Conservation (phyloP, 768 basidiomycete species). For the Floccularia luteovirens region DNA sequence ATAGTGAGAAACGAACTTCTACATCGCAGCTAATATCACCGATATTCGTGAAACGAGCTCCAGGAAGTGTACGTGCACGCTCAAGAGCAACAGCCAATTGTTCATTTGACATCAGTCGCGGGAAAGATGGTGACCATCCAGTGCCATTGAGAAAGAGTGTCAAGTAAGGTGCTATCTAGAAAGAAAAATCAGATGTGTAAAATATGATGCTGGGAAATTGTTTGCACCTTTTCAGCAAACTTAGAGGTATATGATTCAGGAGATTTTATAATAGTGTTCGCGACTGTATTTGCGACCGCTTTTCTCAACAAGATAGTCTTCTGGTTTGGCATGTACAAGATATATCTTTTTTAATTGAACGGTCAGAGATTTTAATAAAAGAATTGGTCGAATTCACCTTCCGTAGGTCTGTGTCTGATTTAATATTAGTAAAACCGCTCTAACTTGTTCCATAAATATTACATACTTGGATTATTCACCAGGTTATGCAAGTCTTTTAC, state of each 20-base stretch:
- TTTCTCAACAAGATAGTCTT: slow-evolving; percentile 59
- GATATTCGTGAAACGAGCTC: slow-evolving; percentile 58
- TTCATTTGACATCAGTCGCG: slow-evolving; percentile 67
- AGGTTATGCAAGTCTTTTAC: slow-evolving; percentile 52
- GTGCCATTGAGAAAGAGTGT: slow-evolving; percentile 82
- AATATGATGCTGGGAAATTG: slow-evolving; percentile 1
- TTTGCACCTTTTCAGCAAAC: slow-evolving; percentile 62
- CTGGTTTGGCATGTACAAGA: slow-evolving; percentile 60
- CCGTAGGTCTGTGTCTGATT: slow-evolving; percentile 43
- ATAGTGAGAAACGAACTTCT: slow-evolving; percentile 33
- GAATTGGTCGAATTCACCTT: slow-evolving; percentile 32
- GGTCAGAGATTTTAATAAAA: background rate
- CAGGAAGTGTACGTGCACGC: slow-evolving; percentile 40
- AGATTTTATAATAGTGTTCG: slow-evolving; percentile 62
- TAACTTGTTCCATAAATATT: background rate
- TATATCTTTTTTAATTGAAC: slow-evolving; percentile 47
- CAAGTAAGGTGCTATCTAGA: slow-evolving; percentile 78
- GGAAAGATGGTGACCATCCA: slow-evolving; percentile 76
- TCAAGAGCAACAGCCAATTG: slow-evolving; percentile 47
- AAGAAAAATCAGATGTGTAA: background rate
- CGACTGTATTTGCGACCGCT: slow-evolving; percentile 56
- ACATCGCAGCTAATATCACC: slow-evolving; percentile 90
- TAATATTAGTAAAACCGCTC: slow-evolving; percentile 2
- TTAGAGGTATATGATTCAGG: slow-evolving; percentile 59
- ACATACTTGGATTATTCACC: slow-evolving; percentile 43